Evolutionary conservation across 2,329 filamentous ascomycete species (phyloP).

Genomic region (Cucurbitaria berberidis): DNA sequence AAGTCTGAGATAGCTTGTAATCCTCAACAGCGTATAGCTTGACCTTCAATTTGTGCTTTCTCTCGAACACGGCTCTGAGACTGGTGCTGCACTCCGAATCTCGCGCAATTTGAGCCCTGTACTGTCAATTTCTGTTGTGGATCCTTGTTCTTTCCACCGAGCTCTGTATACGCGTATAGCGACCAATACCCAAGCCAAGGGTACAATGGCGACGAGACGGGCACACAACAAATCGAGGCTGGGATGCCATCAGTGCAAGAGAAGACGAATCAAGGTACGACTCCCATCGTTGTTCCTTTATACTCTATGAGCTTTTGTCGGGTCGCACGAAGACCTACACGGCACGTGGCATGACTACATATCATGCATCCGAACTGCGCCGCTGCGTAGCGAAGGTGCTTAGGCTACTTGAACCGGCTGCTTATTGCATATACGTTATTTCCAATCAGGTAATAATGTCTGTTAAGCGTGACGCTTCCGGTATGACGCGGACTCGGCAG

Average conservation of each 20-base stretch:
- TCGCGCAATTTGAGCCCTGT: neutral
- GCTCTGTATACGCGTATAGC: conserved; percentile 10
- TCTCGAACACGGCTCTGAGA: conserved; percentile 1
- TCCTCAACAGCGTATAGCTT: conserved; percentile 13
- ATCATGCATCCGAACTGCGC: neutral
- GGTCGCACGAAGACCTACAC: neutral
- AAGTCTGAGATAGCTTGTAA: conserved; percentile 2
- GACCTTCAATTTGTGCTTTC: neutral
- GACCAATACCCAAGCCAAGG: neutral
- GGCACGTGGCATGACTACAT: neutral
- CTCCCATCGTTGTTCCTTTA: neutral
- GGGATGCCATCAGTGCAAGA: conserved; percentile 45
- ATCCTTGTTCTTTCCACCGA: neutral
- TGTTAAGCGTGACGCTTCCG: neutral
- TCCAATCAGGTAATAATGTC: neutral
- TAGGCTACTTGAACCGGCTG: neutral
- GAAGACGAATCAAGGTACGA: conserved; percentile 44
- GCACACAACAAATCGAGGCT: conserved; percentile 46
- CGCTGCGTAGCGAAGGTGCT: neutral
- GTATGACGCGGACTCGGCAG: neutral
- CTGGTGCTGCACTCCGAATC: neutral
- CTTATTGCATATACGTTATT: neutral
- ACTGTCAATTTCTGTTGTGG: neutral
- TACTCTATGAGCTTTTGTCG: neutral
- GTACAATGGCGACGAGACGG: conserved; percentile 37